Evolutionary conservation across 441 rosid species (phyloP).

Genomic region (Euphorbia celastroides): DNA sequence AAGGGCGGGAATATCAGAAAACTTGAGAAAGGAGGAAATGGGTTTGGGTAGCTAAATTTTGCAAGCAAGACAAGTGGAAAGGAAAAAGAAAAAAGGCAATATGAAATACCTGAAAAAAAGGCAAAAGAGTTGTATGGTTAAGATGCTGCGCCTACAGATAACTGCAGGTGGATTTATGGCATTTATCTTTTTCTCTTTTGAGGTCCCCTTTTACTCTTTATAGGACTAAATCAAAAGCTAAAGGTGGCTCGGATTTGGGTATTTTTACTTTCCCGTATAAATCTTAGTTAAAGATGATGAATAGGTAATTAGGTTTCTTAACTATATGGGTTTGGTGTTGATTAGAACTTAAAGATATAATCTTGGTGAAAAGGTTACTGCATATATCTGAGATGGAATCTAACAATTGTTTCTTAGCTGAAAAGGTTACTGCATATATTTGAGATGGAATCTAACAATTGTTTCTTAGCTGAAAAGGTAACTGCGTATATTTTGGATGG

Average conservation of each 20-base stretch:
- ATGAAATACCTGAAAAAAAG: slow-evolving; percentile 21
- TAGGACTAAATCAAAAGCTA: slow-evolving; percentile 41
- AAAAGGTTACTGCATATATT: background rate
- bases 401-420: too few species aligned
- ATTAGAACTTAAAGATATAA: background rate
- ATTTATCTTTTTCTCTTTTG: slow-evolving; percentile 21
- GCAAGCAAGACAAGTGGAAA: slow-evolving; percentile 79
- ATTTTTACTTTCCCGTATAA: background rate
- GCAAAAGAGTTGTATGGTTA: slow-evolving; percentile 28
- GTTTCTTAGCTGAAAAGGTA: background rate
- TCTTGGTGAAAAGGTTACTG: background rate
- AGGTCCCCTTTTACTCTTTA: slow-evolving; percentile 37
- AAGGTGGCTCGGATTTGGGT: slow-evolving; percentile 21
- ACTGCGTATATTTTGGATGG: background rate
- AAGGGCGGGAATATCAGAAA: slow-evolving; percentile 77
- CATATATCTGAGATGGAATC: slow-evolving; percentile 7
- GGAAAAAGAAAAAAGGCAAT: slow-evolving; percentile 29
- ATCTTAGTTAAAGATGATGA: background rate
- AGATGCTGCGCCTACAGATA: slow-evolving; percentile 10
- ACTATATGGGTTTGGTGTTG: background rate
- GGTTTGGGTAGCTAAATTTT: slow-evolving; percentile 55
- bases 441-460: slow-evolving; percentile 7
- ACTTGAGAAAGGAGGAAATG: slow-evolving; percentile 89
- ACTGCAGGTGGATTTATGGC: slow-evolving; percentile 17
- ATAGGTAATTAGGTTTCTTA: background rate